A percentile compares a stretch with the other conserved stretches of the same genome.
phyloP scores from a whole-genome alignment of 331 rosid species.

The Prunus yedoensis region DNA sequence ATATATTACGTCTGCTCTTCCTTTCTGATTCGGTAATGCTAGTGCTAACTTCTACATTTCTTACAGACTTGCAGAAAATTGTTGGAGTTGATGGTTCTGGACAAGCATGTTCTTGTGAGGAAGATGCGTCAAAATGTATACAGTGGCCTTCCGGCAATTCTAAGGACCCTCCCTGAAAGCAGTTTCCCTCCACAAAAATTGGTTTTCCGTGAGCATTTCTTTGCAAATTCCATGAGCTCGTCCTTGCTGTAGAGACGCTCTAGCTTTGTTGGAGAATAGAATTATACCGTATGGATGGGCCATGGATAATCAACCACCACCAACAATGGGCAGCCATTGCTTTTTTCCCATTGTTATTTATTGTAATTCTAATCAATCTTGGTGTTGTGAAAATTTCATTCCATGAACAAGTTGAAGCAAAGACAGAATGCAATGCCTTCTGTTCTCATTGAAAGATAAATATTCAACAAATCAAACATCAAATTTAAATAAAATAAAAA shows the following conservation, averaged over 20 bases:
- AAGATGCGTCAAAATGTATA: not conserved
- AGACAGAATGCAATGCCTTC: too few relatives aligned
- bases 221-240: not conserved
- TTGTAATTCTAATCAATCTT: too few relatives aligned
- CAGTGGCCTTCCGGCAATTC: not conserved
- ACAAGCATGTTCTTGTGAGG: constrained; percentile 1
- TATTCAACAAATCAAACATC: too few relatives aligned
- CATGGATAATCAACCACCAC: too few relatives aligned
- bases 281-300: too few relatives aligned
- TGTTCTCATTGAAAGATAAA: too few relatives aligned
- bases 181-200: not conserved
- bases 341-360: too few relatives aligned
- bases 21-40: not conserved
- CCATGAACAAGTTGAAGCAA: too few relatives aligned
- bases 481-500: too few relatives aligned
- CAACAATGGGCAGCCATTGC: too few relatives aligned
- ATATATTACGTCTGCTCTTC: not conserved
- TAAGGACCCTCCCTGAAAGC: not conserved
- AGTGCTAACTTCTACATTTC: not conserved
- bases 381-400: too few relatives aligned
- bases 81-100: not conserved
- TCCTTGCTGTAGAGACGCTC: not conserved
- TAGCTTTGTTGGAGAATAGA: not conserved
- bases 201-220: constrained; percentile 1
- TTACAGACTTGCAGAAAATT: not conserved